Evolutionary conservation across 805 yeast genomes (phyloP).

Genomic region (Candida gorgasii): DNA sequence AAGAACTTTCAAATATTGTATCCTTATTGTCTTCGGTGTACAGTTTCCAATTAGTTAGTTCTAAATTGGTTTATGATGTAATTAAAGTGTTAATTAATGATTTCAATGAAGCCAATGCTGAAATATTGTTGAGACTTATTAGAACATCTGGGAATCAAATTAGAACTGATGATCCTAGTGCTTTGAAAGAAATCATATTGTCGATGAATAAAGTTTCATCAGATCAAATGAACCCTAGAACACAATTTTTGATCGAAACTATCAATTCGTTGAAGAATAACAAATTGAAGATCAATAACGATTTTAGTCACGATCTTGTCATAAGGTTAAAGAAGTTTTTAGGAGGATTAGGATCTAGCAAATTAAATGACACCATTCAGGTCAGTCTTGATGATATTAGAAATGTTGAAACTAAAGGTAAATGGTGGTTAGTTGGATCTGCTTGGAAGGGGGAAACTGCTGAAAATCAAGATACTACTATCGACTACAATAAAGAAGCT

Average conservation of each 20-base stretch:
- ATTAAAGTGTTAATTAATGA: conserved; percentile 54
- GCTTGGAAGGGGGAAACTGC: conserved; percentile 80
- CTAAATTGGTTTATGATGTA: conserved; percentile 75
- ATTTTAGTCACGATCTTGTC: conserved; percentile 51
- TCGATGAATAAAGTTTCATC: conserved; percentile 50
- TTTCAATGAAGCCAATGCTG: conserved; percentile 73
- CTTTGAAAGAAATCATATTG: conserved; percentile 76
- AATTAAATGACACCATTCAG: conserved; percentile 71
- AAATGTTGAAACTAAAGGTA: conserved; percentile 76
- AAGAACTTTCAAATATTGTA: conserved; percentile 64
- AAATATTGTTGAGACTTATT: conserved; percentile 68
- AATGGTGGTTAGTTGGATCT: conserved; percentile 99
- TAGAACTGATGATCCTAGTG: conserved; percentile 85
- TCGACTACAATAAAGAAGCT: conserved; percentile 40
- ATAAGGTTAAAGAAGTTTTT: conserved; percentile 64
- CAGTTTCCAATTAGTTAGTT: conserved; percentile 72
- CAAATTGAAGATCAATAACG: conserved; percentile 60
- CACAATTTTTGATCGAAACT: conserved; percentile 81
- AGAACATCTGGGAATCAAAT: conserved; percentile 80
- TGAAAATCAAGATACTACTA: conserved; percentile 17
- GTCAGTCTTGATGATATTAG: conserved; percentile 83
- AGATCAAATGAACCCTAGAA: conserved; percentile 54
- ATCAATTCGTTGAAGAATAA: conserved; percentile 85
- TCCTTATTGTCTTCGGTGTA: conserved; percentile 76
- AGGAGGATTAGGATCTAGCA: conserved; percentile 49